Evolutionary conservation across 352 stramenopile genomes (phyloP), one percentile per base, ranked within the genome.

Genomic region (Phytophthora kernoviae): DNA sequence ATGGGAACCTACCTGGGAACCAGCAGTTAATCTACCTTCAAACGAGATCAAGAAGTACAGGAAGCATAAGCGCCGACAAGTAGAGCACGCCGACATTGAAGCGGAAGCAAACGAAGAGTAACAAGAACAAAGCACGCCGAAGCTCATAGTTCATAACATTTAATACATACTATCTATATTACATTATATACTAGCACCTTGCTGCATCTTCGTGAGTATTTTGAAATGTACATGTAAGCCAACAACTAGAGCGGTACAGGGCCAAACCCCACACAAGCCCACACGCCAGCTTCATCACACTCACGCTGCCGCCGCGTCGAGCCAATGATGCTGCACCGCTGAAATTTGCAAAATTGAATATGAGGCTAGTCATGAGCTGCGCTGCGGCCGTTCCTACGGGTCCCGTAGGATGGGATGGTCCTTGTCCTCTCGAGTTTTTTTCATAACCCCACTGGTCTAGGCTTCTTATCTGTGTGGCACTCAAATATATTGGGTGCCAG

Each of bases 181-280:
- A 21, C 12, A 10, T 44, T 15, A 11, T 3, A n/a, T n/a, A n/a
- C n/a, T n/a, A n/a, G n/a, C n/a, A n/a, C n/a, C 37, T 21, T 37
- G 17, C 37, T 20, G 11, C 2, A 20, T n/a, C 37, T 24, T 14
- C 12, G 12, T 22, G 17, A 11, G 1, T 7, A 5, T 21, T 21
- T 10, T 9, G 12, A 44, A 2, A 5, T n/a, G 20, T 10, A 2
- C 37, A 1, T 5, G 37, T 14, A 14, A 12, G n/a, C 37, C 37
- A 44, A 21, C 37, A 44, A 44, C 1, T 10, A 50, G 21, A 36
- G 50, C 10, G 20, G 54, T 15, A 36, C 59, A 18, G 41, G 51
- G 21, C 11, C 46, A n/a, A n/a, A n/a, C n/a, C n/a, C n/a, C n/a
- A n/a, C n/a, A n/a, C n/a, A n/a, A n/a, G n/a, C n/a, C n/a, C n/a